Evolutionary conservation across 1,139 yeast species (phyloP).

Genomic region (Saccharomycopsis crataegensis): DNA sequence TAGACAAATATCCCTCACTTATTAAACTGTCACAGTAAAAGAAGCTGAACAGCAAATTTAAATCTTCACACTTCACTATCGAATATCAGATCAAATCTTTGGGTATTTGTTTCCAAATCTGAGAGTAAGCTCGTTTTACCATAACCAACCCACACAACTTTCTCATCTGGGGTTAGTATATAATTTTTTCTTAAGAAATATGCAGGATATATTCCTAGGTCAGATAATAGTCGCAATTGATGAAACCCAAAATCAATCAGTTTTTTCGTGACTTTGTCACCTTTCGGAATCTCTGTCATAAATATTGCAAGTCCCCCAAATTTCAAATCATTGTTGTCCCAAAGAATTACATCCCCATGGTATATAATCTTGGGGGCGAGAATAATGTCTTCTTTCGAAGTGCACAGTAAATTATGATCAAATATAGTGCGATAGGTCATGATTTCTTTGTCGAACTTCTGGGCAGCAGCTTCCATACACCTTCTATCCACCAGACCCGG

Average conservation of each 20-base stretch:
- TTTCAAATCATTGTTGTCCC: neutral
- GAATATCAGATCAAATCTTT: neutral
- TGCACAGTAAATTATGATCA: neutral
- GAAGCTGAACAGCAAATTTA: too few species aligned
- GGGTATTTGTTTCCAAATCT: neutral
- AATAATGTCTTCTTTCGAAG: neutral
- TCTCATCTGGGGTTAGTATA: neutral
- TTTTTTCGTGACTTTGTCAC: neutral
- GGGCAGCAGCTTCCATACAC: neutral
- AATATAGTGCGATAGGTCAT: too few species aligned
- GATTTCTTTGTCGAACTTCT: neutral
- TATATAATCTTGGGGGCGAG: neutral
- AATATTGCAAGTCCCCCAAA: neutral
- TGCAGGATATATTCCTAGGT: neutral
- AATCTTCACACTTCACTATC: neutral
- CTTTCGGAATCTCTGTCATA: neutral
- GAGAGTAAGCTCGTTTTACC: neutral
- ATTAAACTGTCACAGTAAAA: too few species aligned
- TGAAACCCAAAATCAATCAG: neutral
- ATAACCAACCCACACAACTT: neutral
- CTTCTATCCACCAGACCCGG: neutral
- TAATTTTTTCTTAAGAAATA: neutral
- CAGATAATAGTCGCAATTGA: neutral
- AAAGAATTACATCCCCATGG: neutral
- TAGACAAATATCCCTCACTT: too few species aligned